Base-by-base conservation (phyloP, 208 protist species). In the Crithidia thermophila region DNA sequence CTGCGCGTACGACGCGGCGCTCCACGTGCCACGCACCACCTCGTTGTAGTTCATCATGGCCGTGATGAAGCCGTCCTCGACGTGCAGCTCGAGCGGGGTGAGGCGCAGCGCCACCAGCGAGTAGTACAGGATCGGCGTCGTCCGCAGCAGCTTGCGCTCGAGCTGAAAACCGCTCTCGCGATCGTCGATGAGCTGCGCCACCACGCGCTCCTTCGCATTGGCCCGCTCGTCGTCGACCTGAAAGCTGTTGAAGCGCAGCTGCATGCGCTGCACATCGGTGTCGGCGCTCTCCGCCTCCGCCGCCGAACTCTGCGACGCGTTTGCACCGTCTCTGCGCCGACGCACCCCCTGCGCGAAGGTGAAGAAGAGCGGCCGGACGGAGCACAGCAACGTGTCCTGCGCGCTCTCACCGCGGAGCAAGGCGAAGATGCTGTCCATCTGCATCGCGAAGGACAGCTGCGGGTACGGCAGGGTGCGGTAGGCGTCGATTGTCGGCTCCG, bases 141-240 rank as follows among this genome's bases (percentile, higher is more conserved):
- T 71, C 40, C 85, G 83, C 27, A 85, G 59, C 47, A 91, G 52
- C 43, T 79, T 73, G 10, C 88, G 84, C 51, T 75, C 72, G 43
- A 83, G 58, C 37, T 80, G 68, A 36, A 75, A 79, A 50, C 34
- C 62, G 25, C 75, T 76, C 16, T 56, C 56, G 14, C 69, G 56
- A 40, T 64, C 47, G 45, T 88, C 83, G 13, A 91, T 70, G 33
- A 89, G 47, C 62, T 91, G 88, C 25, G 73, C 72, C 23, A 90
- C 79, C 10, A 91, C 85, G 25, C 76, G 70, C 59, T 94, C 55
- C 69, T 90, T 90, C 27, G 85, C 81, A n/a, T 23, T 37, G 4
- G 43, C 0, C 6, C 88, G 82, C 61, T 90, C 88, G 53, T 94
- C 85, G 71, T 94, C 88, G 10, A 94, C 61, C 63, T 94, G 88